phyloP scores from a whole-genome alignment of 805 yeast genomes.

The Millerozyma miso region DNA sequence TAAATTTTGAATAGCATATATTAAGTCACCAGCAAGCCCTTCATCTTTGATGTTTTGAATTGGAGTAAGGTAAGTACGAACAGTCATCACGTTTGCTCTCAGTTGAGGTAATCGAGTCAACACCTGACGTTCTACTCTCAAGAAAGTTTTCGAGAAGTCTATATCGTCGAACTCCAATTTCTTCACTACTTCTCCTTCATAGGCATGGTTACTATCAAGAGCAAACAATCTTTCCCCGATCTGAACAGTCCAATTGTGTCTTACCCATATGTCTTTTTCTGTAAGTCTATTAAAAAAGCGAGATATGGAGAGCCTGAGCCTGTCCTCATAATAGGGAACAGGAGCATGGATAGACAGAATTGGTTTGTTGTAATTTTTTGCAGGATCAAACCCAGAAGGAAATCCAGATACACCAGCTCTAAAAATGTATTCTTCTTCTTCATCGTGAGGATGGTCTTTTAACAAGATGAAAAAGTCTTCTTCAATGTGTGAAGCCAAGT shows the following conservation, averaged over 20 bases:
- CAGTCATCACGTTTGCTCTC: conserved; percentile 38
- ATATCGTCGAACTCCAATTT: conserved; percentile 25
- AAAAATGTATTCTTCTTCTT: conserved; percentile 35
- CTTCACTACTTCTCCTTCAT: conserved; percentile 19
- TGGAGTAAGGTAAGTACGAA: conserved; percentile 38
- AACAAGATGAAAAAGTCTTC: conserved; percentile 61
- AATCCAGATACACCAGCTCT: conserved; percentile 43
- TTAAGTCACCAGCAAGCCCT: conserved; percentile 25
- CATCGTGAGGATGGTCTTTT: conserved; percentile 30
- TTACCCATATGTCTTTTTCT: conserved; percentile 36
- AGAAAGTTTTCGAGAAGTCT: conserved; percentile 23
- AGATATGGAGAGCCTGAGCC: conserved; percentile 39
- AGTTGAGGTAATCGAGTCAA: conserved; percentile 36
- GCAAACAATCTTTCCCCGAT: conserved; percentile 18
- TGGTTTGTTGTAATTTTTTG: conserved; percentile 33
- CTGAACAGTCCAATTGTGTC: conserved; percentile 40
- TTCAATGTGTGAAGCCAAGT: conserved; percentile 42
- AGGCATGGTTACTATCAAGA: conserved; percentile 27
- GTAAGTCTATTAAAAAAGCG: conserved; percentile 31
- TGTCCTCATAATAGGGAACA: conserved; percentile 38
- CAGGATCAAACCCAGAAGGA: conserved; percentile 43
- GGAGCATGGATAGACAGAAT: conserved; percentile 37
- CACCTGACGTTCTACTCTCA: conserved; percentile 29
- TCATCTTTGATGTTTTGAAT: conserved; percentile 28
- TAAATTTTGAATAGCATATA: conserved; percentile 61